Evolutionary conservation across 2,329 filamentous ascomycete genomes (phyloP), one percentile per base, ranked within the genome.

Genomic region (Xylariomycetidae sp.): DNA sequence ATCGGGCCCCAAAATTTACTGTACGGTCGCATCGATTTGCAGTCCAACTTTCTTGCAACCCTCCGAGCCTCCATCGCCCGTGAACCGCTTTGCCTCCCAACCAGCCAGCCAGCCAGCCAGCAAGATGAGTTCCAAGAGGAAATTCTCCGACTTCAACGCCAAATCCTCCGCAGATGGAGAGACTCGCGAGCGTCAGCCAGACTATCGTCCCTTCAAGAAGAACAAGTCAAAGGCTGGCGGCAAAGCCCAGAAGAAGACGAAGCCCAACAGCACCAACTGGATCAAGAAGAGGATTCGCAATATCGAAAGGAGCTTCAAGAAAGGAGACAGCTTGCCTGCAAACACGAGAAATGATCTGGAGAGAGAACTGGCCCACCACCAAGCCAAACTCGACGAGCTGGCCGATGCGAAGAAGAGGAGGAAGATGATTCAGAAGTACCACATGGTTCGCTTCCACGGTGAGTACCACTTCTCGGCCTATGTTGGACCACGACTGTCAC

Each of bases 361-460:
- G 59, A 72, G 83, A 35, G 85, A 87, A 52, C 62, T 90, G 42
- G 72, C 71, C 29, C 71, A 79, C 4, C 80, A 79, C 49, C 70
- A 76, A 57, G 67, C 74, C 43, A 80, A 84, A 49, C 65, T 89
- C 38, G 67, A 60, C 4, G 68, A 74, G 42, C 68, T 72, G 29
- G 64, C 74, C 38, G 68, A 70, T 38, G 76, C 78, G 48, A 79
- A 77, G 60, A 70, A 69, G 52, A 71, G 76, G 45, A 71, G 70
- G 47, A 70, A 76, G 38, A 85, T 89, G 74, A 87, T 89, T 42
- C 68, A 68, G 31, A 83, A 80, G 57, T 92, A 88, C 49, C 85
- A 90, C 56, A 89, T 86, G 74, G 76, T 90, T 31, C 70, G 85
- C 18, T 92, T 92, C 56, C 90, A 90, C 59, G 85, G 85, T 84